Evolutionary conservation across 2,329 filamentous ascomycete genomes (phyloP), one percentile per base, ranked within the genome.

Genomic region (Trichoderma oligosporum): DNA sequence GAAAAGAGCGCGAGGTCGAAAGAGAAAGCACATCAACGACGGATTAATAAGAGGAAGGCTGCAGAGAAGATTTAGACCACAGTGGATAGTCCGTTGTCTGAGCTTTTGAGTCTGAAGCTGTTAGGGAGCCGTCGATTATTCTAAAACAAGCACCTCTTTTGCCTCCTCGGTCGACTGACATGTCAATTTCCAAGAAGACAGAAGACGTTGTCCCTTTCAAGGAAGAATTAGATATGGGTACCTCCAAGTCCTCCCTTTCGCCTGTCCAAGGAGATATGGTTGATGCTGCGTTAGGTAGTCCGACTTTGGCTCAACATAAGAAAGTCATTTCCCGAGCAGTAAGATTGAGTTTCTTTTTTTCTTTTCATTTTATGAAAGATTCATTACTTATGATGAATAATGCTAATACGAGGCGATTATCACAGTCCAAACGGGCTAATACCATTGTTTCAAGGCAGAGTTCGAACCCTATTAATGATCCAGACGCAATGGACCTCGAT

Each of bases 1-100:
- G 49, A 66, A 27, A 61, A 64, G 38, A 44, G 54, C 31, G 39
- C 27, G 11, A 31, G 11, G 39, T 7, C 20, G n/a, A 20, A 42
- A 22, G 39, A 42, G 4, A 42, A 42, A 22, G 14, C 16, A 1
- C 39, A 14, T 12, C 18, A 11, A 11, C 39, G 5, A 18, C 12
- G 9, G 9, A 22, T 14, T 22, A 18, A 14, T 14, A 42, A 42
- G 12, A 3, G 5, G 14, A 20, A 2, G 4, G 39, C 39, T 9
- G 7, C 35, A 9, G 20, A 16, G 39, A 42, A 24, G 39, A 42
- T 42, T 18, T 22, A 22, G 20, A 22, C 22, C 18, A 20, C 7
- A 31, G 27, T 11, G 5, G 27, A 5, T 24, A 24, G n/a, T 5
- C 14, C 8, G n/a, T 29, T 11, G 27, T 16, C 48, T 39, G n/a